Base-by-base conservation (phyloP, 2,329 filamentous ascomycete species). In the Knoxdaviesia proteae region DNA sequence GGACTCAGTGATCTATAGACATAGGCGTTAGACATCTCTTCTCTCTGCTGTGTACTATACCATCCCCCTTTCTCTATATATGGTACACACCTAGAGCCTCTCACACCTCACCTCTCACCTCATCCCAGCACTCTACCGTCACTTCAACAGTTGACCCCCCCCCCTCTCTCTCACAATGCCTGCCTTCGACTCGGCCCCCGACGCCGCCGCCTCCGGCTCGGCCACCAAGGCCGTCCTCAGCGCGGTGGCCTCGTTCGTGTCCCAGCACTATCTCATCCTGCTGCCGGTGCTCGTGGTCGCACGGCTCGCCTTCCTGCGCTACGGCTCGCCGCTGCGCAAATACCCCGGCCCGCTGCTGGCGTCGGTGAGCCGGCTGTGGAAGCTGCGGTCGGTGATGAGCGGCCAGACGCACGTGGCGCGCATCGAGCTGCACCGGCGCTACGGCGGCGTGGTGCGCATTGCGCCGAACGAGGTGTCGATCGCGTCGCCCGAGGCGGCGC, bases 261-360 rank as follows among this genome's bases (percentile, higher is more conserved):
- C 53, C 44, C 53, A 58, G 41, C 59, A 70, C 53, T 71, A 67
- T 67, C 53, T 59, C 6, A 48, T 55, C 4, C 53, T 64, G 30
- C 43, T 58, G 10, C 41, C 56, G 36, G 47, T 58, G 30, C 40
- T 55, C 11, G 9, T 63, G 2, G 43, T 55, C 36, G 56, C 56
- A 34, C 68, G 64, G 53, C 56, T 71, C 7, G 51, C 59, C n/a
- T 58, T 55, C 42, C 72, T 71, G 46, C 58, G 60, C 34, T 72
- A 63, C 50, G 55, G 65, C 45, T 60, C 65, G 51, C 74, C 76
- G 6, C 59, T 83, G 44, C 70, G 74, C 55, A 73, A 68, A 52
- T 81, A 80, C 49, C 80, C 81, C 0, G 81, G 80, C 0, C 80
- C 76, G 0, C 63, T 74, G 45, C 53, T 80, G 39, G 81, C 80